A percentile compares a stretch with the other conserved stretches of the same genome.
These are phyloP conservation scores for Micractinium conductrix DNA, from an alignment of 139 green algal genomes.

Conservation along the genomic window DNA sequence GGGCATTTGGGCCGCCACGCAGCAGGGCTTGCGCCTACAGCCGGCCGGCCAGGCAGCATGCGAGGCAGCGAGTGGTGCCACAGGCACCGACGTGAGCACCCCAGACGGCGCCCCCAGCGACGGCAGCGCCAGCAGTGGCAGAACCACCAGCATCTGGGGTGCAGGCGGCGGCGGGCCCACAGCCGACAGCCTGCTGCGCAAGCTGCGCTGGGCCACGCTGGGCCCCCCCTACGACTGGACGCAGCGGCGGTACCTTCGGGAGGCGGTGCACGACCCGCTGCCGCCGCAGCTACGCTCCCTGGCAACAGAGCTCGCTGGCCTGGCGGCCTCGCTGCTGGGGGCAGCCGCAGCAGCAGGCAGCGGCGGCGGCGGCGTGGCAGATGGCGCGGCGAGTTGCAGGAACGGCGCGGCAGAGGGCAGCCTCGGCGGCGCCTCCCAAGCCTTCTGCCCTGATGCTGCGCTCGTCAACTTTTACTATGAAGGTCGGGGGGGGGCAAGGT, in stretches of 20 bases:
- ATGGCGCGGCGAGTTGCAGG: neutral
- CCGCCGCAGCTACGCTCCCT: conserved; percentile 41
- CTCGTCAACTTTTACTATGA: conserved; percentile 90
- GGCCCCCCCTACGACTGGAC: conserved; percentile 88
- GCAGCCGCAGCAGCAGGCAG: neutral
- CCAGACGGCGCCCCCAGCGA: neutral
- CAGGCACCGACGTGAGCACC: neutral
- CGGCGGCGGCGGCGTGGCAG: neutral
- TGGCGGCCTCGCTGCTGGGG: neutral
- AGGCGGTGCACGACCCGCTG: conserved; percentile 43
- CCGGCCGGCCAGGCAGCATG: neutral
- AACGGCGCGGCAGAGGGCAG: neutral
- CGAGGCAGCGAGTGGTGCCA: neutral
- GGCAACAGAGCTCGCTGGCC: conserved; percentile 10
- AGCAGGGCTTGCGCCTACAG: conserved; percentile 41
- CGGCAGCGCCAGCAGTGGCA: conserved; percentile 30
- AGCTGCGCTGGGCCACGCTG: conserved; percentile 85
- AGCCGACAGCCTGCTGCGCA: conserved; percentile 68
- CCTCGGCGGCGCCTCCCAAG: neutral
- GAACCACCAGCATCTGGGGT: neutral
- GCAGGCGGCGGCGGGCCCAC: neutral
- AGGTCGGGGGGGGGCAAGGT: conserved; percentile 18
- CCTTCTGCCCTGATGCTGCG: conserved; percentile 80
- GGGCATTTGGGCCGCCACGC: conserved; percentile 63
- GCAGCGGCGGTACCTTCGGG: conserved; percentile 62